Base-by-base conservation (phyloP, 345 rosid genomes). In the Anacardium occidentale region DNA sequence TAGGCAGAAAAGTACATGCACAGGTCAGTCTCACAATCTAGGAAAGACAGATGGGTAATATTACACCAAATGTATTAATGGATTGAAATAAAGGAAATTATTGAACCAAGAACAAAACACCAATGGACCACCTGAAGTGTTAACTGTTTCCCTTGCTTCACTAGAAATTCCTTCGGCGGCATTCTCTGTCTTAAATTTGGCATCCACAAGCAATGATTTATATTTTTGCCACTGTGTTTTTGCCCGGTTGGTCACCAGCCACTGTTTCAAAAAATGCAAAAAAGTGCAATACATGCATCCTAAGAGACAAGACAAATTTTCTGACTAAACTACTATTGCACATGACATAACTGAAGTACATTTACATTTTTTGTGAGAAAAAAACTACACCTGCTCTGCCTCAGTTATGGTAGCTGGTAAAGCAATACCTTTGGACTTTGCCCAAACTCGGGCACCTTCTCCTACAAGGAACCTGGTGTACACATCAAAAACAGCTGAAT, bases 391-490 rank as follows among this genome's bases (percentile, higher is more conserved):
- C 98, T 90, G 80, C 54, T 94, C 84, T 52, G 94, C 91, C 82
- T 90, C 88, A 29, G 51, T 73, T 73, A 52, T 51, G 63, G 85
- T 86, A 58, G 72, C 87, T 45, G 91, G 85, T 62, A 84, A 71
- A 69, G 66, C 20, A 85, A 85, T 62, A 69, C 85, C 90, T 79
- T 84, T 89, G 71, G 92, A 87, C 64, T 80, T 83, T 42, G 90
- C 97, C 98, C 97, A 95, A 71, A 65, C 37, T 47, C 82, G 78
- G 24, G 99, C 97, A 77, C 98, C 98, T 87, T 92, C 99, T 70
- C 99, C 97, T 65, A 79, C 99, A 85, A 95, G 87, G 79, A 95
- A 87, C 95, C 98, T 95, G 61, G 17, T 24, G 1, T 2, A 18
- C 25, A 58, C 3, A 69, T 58, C 32, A 26, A 58, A 21, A 11